Evolutionary conservation across 805 yeast species (phyloP).

Genomic region (Lachancea meyersii): DNA sequence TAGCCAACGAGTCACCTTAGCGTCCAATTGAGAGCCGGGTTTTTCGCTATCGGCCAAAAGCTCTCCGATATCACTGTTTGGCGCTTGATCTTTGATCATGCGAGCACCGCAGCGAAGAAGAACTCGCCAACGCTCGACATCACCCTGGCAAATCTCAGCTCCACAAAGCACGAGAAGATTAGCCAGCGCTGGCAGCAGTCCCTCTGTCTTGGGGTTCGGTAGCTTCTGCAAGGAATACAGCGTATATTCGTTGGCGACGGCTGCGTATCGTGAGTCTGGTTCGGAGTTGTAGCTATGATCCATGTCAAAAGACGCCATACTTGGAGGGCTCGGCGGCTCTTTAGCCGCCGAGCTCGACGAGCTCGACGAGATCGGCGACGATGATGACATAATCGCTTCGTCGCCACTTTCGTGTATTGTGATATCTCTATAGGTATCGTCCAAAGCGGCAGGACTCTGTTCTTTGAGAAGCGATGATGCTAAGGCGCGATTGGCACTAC

Average conservation of each 20-base stretch:
- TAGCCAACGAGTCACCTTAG: constrained; percentile 45
- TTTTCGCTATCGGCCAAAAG: constrained; percentile 4
- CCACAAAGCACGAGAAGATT: constrained; percentile 62
- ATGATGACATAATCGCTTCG: not conserved
- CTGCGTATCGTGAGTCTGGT: constrained; percentile 11
- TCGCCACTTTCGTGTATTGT: not conserved
- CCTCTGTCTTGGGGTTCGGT: not conserved
- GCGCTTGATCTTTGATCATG: constrained; percentile 51
- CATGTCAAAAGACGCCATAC: not conserved
- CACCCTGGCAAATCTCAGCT: constrained; percentile 81
- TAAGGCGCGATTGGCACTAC: not conserved
- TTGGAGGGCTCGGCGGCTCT: not conserved
- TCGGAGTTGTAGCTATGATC: not conserved
- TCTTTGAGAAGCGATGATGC: not conserved
- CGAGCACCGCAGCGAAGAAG: constrained; percentile 61
- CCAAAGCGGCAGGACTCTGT: constrained; percentile 2
- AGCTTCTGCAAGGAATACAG: constrained; percentile 15
- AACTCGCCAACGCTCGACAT: constrained; percentile 67
- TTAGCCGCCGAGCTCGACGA: not conserved
- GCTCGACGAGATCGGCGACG: not conserved
- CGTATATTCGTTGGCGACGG: constrained; percentile 20
- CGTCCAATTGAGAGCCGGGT: constrained; percentile 6
- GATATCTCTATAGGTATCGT: constrained; percentile 1
- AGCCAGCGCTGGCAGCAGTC: constrained; percentile 39
- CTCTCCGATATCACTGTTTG: constrained; percentile 8